Evolutionary conservation across 495 filamentous ascomycete species (phyloP).

Genomic region (Thozetella sp.): DNA sequence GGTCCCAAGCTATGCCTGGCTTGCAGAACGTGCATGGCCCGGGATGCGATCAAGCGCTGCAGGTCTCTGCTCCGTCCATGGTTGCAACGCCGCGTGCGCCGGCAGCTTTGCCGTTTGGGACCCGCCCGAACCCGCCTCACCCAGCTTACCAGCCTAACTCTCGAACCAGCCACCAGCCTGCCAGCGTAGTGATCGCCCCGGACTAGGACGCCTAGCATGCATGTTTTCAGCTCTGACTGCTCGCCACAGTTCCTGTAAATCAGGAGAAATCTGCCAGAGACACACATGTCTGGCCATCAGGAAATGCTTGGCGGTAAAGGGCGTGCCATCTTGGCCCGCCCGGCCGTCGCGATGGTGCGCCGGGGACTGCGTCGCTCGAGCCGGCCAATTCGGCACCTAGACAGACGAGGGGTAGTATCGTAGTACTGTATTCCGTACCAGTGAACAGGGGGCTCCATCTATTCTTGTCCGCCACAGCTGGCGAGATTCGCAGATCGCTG

Average conservation of each 20-base stretch:
- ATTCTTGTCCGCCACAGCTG: background rate
- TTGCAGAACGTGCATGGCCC: background rate
- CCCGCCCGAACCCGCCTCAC: background rate
- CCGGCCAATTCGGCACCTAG: background rate
- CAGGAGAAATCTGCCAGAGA: background rate
- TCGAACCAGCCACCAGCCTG: too few species aligned
- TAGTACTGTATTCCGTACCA: too few species aligned
- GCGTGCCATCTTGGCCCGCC: too few species aligned
- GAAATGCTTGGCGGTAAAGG: too few species aligned
- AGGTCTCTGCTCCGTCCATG: background rate
- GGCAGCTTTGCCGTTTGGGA: too few species aligned
- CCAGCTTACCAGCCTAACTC: background rate
- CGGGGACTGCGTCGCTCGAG: background rate
- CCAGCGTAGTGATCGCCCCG: background rate
- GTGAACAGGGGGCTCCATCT: background rate
- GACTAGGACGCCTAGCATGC: background rate
- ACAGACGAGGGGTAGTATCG: background rate
- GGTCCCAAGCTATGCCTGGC: conserved; percentile 12
- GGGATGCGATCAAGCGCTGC: conserved; percentile 1
- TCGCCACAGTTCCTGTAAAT: background rate
- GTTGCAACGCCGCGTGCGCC: background rate
- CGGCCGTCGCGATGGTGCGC: background rate
- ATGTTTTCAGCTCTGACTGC: background rate
- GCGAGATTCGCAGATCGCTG: background rate
- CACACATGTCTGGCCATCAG: too few species aligned